These are phyloP conservation scores for Sarocladium oryzae DNA, from an alignment of 2,329 filamentous ascomycete genomes.

Conservation along the genomic window DNA sequence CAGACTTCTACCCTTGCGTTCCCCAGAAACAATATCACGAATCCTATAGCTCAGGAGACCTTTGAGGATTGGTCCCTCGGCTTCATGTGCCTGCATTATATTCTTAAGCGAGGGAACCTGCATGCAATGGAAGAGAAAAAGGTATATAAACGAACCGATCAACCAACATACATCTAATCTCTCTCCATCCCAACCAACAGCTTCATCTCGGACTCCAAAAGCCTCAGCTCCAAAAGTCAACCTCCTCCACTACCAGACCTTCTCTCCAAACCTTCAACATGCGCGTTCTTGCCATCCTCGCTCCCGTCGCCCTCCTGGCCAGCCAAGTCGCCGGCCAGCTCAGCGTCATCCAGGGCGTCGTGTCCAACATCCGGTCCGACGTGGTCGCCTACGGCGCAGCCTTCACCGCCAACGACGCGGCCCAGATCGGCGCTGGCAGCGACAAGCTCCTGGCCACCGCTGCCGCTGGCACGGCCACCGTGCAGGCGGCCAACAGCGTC, in stretches of 20 bases:
- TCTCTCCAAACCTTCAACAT: background rate
- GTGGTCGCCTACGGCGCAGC: background rate
- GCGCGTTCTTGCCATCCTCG: constrained; percentile 1
- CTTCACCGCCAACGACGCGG: constrained; percentile 1
- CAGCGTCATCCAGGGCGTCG: background rate
- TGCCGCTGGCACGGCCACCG: background rate
- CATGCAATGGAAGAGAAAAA: background rate
- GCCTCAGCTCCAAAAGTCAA: background rate
- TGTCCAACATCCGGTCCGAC: background rate
- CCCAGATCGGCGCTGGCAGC: background rate
- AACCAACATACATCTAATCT: background rate
- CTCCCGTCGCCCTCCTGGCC: constrained; percentile 1
- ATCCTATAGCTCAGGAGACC: background rate
- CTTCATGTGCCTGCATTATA: background rate
- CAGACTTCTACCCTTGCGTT: too few species aligned
- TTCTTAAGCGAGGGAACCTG: background rate
- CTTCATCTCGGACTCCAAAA: background rate
- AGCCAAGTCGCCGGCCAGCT: constrained; percentile 1
- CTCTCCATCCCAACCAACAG: background rate
- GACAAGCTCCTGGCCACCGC: background rate
- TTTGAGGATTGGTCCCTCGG: background rate
- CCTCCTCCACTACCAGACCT: background rate
- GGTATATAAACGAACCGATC: background rate
- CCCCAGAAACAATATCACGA: background rate
- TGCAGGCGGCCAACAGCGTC: background rate